Base-by-base conservation (phyloP, 108 stramenopile species). In the Cyclostephanos tholiformis region DNA sequence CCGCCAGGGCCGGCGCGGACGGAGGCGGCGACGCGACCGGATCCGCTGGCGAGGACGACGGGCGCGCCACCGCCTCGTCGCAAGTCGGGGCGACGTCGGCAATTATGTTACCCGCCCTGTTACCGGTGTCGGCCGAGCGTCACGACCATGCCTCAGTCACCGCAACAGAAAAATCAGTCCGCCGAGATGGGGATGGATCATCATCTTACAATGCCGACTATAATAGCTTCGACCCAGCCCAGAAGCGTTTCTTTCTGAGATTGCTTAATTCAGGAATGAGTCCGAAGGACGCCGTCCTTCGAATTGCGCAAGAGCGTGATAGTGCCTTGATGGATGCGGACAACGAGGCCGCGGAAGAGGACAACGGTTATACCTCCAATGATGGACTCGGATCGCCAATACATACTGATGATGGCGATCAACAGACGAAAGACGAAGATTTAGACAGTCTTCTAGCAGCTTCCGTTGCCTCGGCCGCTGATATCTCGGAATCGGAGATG, bases 171-270 rank as follows among this genome's bases (percentile, higher is more conserved):
- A 52, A 52, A 19, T 19, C 52, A n/a, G 23, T 52, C 23, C 52
- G 52, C 1, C 52, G 23, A 19, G 52, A 52, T 3, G 27, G 11
- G 23, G 25, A 27, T 55, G 53, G 53, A 14, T 58, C 70, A 57
- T 9, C 67, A 38, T 27, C 39, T 2, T 74, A 77, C 32, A 68
- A 72, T 41, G 75, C 67, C 13, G 85, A 86, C 36, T 94, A 94
- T 73, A 76, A 72, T 52, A 84, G 60, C 50, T 89, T 91, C 61
- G 85, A 49, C 65, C 75, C 84, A 6, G 36, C 80, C 20, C 90
- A 94, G 60, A 94, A 94, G 65, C 80, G 90, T 6, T 85, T 87
- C 63, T 94, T 94, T 56, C 71, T 94, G 63, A 83, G 84, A 26
- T 75, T 91, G 27, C 79, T 94, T 56, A 91, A 89, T 68, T 71